Evolutionary conservation across 2,329 filamentous ascomycete genomes (phyloP).

Genomic region (Aspergillus alliaceus): DNA sequence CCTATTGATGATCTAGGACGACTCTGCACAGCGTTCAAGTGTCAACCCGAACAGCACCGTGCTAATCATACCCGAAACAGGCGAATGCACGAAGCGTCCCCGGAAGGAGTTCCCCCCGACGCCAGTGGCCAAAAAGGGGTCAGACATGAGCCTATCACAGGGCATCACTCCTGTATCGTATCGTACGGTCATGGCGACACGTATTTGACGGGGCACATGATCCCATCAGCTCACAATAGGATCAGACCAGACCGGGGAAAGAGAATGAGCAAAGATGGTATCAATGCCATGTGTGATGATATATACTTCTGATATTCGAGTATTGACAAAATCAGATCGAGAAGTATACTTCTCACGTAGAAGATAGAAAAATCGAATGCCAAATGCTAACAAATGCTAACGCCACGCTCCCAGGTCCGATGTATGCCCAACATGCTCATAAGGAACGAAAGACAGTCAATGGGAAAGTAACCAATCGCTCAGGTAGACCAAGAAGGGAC

Average conservation of each 20-base stretch:
- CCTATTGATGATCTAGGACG: too few relatives aligned
- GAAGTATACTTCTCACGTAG: not conserved
- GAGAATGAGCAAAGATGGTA: too few relatives aligned
- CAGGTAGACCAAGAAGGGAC: slow-evolving; percentile 12
- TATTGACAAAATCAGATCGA: not conserved
- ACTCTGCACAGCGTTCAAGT: too few relatives aligned
- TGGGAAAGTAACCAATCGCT: not conserved
- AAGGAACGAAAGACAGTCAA: slow-evolving; percentile 9
- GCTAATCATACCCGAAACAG: too few relatives aligned
- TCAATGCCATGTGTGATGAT: not conserved
- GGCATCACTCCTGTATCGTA: not conserved
- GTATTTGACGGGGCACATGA: not conserved
- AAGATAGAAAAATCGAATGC: slow-evolving; percentile 4
- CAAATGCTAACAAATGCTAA: slow-evolving; percentile 18
- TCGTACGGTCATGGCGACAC: not conserved
- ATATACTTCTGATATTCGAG: not conserved
- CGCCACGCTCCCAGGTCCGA: slow-evolving; percentile 23
- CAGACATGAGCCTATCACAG: too few relatives aligned
- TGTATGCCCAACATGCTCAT: slow-evolving; percentile 12
- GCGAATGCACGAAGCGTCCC: too few relatives aligned
- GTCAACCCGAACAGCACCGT: too few relatives aligned
- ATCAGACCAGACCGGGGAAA: too few relatives aligned
- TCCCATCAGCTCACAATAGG: not conserved
- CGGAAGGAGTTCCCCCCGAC: too few relatives aligned
- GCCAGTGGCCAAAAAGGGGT: too few relatives aligned